Percentiles rank a stretch among this genome's conserved stretches.
Conservation (phyloP, 2,329 filamentous ascomycete genomes). For the Cordyceps cateniannulata region DNA sequence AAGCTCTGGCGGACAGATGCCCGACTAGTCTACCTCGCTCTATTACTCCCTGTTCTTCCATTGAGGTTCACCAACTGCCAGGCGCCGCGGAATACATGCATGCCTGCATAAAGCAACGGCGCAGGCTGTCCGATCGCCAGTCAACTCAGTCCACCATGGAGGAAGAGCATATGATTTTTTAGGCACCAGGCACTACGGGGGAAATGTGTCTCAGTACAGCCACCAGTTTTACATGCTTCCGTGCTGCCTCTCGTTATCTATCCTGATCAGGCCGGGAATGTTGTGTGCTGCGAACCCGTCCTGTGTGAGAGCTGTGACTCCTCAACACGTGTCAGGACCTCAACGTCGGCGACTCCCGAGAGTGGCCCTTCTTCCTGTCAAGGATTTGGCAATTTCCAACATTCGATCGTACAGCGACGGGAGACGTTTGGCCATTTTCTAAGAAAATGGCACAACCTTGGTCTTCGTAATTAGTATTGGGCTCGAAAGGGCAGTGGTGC, state of each 20-base stretch:
- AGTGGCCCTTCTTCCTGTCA: background rate
- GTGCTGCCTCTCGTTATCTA: background rate
- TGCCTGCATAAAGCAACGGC: background rate
- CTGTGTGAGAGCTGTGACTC: background rate
- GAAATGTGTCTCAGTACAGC: background rate
- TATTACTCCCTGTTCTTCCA: background rate
- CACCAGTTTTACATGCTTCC: background rate
- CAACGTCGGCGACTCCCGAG: background rate
- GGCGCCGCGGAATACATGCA: background rate
- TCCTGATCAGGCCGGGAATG: background rate
- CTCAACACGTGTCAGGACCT: background rate
- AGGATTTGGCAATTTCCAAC: too few relatives aligned
- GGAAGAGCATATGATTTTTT: background rate
- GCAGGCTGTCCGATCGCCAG: background rate
- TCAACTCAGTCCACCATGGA: background rate
- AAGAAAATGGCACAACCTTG: background rate
- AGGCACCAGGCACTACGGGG: background rate
- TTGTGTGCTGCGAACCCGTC: background rate
- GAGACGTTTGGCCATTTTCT: background rate
- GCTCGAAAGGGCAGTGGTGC: background rate
- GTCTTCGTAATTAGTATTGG: background rate
- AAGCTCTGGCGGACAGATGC: background rate
- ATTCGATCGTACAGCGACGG: background rate
- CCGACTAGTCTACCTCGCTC: background rate
- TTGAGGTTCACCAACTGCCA: background rate